Evolutionary conservation across 2,329 filamentous ascomycete species (phyloP).

Genomic region (Rutstroemia sp.): DNA sequence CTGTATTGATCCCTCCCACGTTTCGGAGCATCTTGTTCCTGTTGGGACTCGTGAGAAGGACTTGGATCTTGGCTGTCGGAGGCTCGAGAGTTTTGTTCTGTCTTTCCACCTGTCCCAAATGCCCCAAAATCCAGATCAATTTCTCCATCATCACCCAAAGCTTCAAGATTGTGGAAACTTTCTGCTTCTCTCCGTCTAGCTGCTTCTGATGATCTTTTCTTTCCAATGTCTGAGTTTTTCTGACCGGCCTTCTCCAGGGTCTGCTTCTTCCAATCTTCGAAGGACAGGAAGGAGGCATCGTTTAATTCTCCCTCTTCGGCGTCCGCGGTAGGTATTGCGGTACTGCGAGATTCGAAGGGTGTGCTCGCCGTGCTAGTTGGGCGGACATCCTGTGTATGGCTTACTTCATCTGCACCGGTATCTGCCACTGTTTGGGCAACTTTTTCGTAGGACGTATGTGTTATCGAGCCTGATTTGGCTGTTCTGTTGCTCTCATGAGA

Average conservation of each 20-base stretch:
- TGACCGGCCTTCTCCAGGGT: slow-evolving; percentile 83
- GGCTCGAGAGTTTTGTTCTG: slow-evolving; percentile 12
- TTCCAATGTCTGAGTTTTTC: slow-evolving; percentile 59
- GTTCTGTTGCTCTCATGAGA: neutral
- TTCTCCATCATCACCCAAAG: slow-evolving; percentile 80
- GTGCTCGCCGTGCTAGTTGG: slow-evolving; percentile 3
- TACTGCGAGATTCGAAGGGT: neutral
- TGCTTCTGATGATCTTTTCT: slow-evolving; percentile 38
- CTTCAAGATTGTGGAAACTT: slow-evolving; percentile 63
- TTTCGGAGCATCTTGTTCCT: slow-evolving; percentile 19
- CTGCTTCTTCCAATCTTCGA: slow-evolving; percentile 96
- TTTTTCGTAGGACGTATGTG: neutral
- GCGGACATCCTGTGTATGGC: neutral
- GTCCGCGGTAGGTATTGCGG: slow-evolving; percentile 11
- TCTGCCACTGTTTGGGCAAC: neutral
- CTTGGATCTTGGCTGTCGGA: slow-evolving; percentile 16
- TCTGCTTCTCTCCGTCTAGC: slow-evolving; percentile 44
- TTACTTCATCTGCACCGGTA: slow-evolving; percentile 2
- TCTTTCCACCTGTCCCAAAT: slow-evolving; percentile 39
- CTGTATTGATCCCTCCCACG: slow-evolving; percentile 38
- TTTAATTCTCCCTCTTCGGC: slow-evolving; percentile 25
- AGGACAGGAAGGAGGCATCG: slow-evolving; percentile 83
- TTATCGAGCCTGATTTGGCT: neutral
- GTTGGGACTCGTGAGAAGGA: slow-evolving; percentile 21
- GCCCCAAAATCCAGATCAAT: slow-evolving; percentile 68